Base-by-base conservation (phyloP, 2,329 filamentous ascomycete species). In the Pyrenophora tritici-repentis region DNA sequence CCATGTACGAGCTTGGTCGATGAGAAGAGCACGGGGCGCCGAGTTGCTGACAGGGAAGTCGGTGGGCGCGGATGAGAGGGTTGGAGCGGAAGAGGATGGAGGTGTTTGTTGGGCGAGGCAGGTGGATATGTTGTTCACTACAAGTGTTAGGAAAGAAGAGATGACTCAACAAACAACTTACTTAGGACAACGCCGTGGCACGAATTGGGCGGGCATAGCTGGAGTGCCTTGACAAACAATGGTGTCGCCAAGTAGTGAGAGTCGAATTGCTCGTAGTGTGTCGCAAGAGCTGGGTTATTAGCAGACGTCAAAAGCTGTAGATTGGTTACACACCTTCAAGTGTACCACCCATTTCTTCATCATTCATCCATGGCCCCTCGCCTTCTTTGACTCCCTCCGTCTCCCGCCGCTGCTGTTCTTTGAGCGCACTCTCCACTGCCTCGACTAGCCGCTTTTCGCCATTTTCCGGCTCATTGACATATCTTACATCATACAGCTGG, bases 181-280 rank as follows among this genome's bases (percentile, higher is more conserved):
- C 81, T 95, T 68, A 97, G 79, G 12, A 92, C 81, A 22, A 90
- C 88, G 42, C 88, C 86, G 70, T 96, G 91, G 70, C 92, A 97
- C 24, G 79, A 82, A 18, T 77, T 79, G 1, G 76, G 75, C 3
- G 84, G 81, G 70, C 84, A 87, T 38, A 94, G 75, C 14, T 86
- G 82, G 29, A 96, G 79, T 5, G 92, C 90, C 67, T 95, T 91
- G 63, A 97, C 84, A 71, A 92, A 96, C 24, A 97, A 80, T 3
- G 92, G 91, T 17, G 92, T 83, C 5, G 92, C 88, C 2, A 97
- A 85, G 61, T 93, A 89, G 66, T 91, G 87, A 62, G 89, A 85
- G 37, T 86, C 83, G 62, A 84, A 85, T 41, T 82, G 80, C 66
- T 90, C 85, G 73, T 96, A 97, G 62, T 86, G 85, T 50, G 87